Base-by-base conservation (phyloP, 805 yeast species). In the Barnettozyma sp. region DNA sequence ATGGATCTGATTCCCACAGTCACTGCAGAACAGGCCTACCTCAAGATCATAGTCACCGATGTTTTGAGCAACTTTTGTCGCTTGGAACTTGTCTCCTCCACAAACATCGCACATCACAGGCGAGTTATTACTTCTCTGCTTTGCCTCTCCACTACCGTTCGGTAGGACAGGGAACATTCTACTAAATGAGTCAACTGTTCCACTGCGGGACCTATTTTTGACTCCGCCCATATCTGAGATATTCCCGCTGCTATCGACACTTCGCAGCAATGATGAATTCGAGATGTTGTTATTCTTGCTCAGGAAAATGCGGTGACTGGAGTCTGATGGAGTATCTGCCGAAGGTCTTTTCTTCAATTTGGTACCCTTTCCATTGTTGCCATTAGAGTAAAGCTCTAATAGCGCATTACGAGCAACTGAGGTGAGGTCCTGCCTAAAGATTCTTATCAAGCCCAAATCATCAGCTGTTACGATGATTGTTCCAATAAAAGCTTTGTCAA, bases 391-490 rank as follows among this genome's bases (percentile, higher is more conserved):
- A 22, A 52, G 47, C 7, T 35, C 40, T n/a, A 63, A 43, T 1
- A 66, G 46, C 4, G 48, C 40, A 34, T 64, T 65, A 38, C 79
- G 50, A 11, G 65, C 57, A 9, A 51, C 48, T 34, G 72, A 65
- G 0, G 92, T 81, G 36, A 80, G 67, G 55, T 87, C 97, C 39
- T 84, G 80, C 50, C 97, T 66, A 54, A 82, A 83, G 0, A 87
- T 82, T 30, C 92, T 59, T 21, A 87, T 82, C 2, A 68, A 46
- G 0, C 96, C 96, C 16, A 64, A 58, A 38, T 72, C 73, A 56
- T 87, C 97, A 0, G 90, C 76, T 1, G 92, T 78, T 3, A 87
- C 78, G 12, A 86, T 72, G 29, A 86, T 78, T 0, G 58, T 48
- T 1, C 68, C 69, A 26, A 64, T 57, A 8, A 52, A 50, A 11